Evolutionary conservation across 208 protist species (phyloP), one percentile per base, ranked within the genome.

Genomic region (Leptomonas seymouri): DNA sequence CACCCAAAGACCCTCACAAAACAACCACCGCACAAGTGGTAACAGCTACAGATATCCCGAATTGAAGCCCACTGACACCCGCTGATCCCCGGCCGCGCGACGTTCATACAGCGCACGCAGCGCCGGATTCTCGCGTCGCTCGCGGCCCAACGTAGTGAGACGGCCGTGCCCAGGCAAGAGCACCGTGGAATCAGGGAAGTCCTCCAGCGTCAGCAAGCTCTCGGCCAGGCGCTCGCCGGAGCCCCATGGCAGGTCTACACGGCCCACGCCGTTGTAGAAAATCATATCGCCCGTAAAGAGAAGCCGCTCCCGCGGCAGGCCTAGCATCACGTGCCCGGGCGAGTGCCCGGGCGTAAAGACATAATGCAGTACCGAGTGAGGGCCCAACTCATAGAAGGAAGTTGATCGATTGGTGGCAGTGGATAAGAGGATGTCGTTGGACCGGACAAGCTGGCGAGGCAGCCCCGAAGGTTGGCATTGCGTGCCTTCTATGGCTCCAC

Each of bases 281-380:
- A 97, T 82, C 6, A 93, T 30, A 58, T 97, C 92, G 0, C 92
- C 92, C 2, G 81, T 91, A 71, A 97, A 97, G 65, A 97, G 86
- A 7, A 97, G 81, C 18, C 78, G 80, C 69, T 97, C 89, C 9
- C 80, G 86, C 25, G 89, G 89, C 15, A 94, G 76, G 50, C 86
- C 85, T 41, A 97, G 77, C 92, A 95, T 91, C 87, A 93, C 95
- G 82, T 97, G 92, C 20, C 92, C 92, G 0, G 86, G 89, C 6
- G 89, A 93, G 78, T 97, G 92, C 9, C 92, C 92, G 3, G 92
- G 92, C 25, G 89, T 94, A 76, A 90, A 93, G 65, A 95, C 80
- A 81, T 97, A 95, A 56, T 91, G 84, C 45, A 96, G 75, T 42
- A 90, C 51, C 15, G 78, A 81, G 70, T 92, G 83, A 31, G 74